Evolutionary conservation across 2,329 filamentous ascomycete genomes (phyloP), one percentile per base, ranked within the genome.

Genomic region (Hymenoscyphus salicellus): DNA sequence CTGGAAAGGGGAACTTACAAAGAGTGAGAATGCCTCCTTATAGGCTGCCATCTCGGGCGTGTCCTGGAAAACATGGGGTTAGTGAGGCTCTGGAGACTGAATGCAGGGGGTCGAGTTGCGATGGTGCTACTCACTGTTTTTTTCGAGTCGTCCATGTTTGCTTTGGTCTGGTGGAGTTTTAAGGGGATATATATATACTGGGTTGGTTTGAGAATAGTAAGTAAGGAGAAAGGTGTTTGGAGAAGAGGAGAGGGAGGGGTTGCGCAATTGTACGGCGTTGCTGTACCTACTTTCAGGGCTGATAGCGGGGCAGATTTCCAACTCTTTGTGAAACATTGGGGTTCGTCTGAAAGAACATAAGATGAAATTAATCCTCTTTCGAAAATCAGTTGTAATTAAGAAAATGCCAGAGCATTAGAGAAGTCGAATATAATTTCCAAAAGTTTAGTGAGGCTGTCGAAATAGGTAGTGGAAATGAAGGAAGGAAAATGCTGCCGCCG

Each of bases 1-100:
- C 16, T 46, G 2, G 28, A n/a, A 43, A 11, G 36, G 10, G 36
- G 23, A 17, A 66, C 64, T 63, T 58, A 68, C 66, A 36, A 68
- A 68, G 23, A 68, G 64, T n/a, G 61, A 30, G 36, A 68, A 68
- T 23, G 66, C 66, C 10, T 68, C 66, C n/a, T 66, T 68, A 52
- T 66, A 58, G 56, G 66, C 64, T 32, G 62, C 62, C 43, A 61
- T 57, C 41, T 68, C 55, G 26, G 46, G 60, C 58, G 58, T 28
- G n/a, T 43, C 26, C 58, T 41, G 16, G 16, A 14, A 26, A 49
- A 4, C 46, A 26, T 14, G 46, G 20, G 20, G 20, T 49, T 49
- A 49, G 46, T 49, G 46, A 49, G 20, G 46, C 36, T 38, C 14
- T 17, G 36, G 14, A 11, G 36, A 30, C 28, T 30, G 28, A 38